These are phyloP conservation scores for Hygrophorus pudorinus DNA, from an alignment of 768 basidiomycete species.

Conservation along the genomic window DNA sequence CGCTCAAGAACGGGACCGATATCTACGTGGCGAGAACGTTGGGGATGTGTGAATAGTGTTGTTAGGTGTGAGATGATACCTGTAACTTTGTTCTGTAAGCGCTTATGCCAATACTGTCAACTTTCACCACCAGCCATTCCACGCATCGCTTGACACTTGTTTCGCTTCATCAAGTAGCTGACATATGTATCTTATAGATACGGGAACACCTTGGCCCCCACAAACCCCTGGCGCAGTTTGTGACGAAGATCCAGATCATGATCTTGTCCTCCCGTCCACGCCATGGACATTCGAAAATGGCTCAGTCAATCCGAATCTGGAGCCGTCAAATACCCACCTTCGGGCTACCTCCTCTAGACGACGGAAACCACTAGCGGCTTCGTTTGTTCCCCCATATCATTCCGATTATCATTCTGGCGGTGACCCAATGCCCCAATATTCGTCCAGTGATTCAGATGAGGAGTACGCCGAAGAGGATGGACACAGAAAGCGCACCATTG, in stretches of 20 bases:
- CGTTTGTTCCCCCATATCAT: slow-evolving; percentile 65
- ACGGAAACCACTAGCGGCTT: slow-evolving; percentile 18
- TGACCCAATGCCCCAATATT: slow-evolving; percentile 21
- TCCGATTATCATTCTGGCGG: slow-evolving; percentile 48
- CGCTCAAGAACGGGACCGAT: slow-evolving; percentile 7
- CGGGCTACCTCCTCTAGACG: slow-evolving; percentile 18
- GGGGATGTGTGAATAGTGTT: slow-evolving; percentile 11
- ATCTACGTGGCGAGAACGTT: slow-evolving; percentile 10
- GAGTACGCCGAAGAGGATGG: slow-evolving; percentile 10
- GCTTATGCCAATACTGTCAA: slow-evolving; percentile 4
- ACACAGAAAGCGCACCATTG: slow-evolving; percentile 14
- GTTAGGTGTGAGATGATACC: background rate
- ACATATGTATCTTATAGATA: slow-evolving; percentile 14
- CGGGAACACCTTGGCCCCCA: slow-evolving; percentile 55
- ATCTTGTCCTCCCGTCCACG: slow-evolving; percentile 42
- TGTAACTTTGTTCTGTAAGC: slow-evolving; percentile 7
- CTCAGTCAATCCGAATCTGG: slow-evolving; percentile 64
- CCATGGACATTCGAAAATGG: slow-evolving; percentile 87
- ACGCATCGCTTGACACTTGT: background rate
- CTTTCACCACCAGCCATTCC: slow-evolving; percentile 1
- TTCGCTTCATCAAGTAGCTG: background rate
- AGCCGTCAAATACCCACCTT: slow-evolving; percentile 43
- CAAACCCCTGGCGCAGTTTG: slow-evolving; percentile 40
- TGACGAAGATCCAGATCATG: slow-evolving; percentile 25
- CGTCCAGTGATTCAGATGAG: slow-evolving; percentile 20